These are phyloP conservation scores for Penicillium antarcticum DNA, from an alignment of 495 filamentous ascomycete species.

Conservation along the genomic window DNA sequence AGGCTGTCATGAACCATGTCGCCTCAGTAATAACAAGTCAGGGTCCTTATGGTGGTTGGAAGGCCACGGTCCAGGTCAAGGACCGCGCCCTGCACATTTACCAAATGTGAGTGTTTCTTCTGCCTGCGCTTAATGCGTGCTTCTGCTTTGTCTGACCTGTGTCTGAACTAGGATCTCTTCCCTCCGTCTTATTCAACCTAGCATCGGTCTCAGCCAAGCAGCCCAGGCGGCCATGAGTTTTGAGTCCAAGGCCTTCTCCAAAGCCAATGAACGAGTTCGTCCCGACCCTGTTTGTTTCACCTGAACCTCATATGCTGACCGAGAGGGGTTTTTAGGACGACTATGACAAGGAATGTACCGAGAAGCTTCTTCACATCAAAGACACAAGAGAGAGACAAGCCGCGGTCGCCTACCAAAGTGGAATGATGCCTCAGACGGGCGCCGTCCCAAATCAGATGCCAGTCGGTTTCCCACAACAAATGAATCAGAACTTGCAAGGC, in stretches of 20 bases:
- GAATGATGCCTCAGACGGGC: slow-evolving; percentile 44
- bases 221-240: slow-evolving; percentile 47
- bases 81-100: slow-evolving; percentile 39
- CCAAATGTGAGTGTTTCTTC: slow-evolving; percentile 43
- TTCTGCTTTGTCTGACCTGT: slow-evolving; percentile 1
- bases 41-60: slow-evolving; percentile 44
- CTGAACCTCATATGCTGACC: no score
- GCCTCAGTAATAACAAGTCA: slow-evolving; percentile 34
- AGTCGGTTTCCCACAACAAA: slow-evolving; percentile 46
- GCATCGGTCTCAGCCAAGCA: slow-evolving; percentile 36
- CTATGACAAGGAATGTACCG: slow-evolving; percentile 47
- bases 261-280: slow-evolving; percentile 43
- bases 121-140: slow-evolving; percentile 2
- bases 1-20: slow-evolving; percentile 37
- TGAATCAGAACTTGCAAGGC: slow-evolving; percentile 51
- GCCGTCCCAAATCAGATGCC: slow-evolving; percentile 38
- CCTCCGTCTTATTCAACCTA: slow-evolving; percentile 49
- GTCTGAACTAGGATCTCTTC: slow-evolving; percentile 39
- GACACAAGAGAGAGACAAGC: slow-evolving; percentile 46
- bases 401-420: slow-evolving; percentile 38
- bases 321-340: slow-evolving; percentile 23
- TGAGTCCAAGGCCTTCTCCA: slow-evolving; percentile 46
- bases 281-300: neutral
- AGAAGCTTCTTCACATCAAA: slow-evolving; percentile 48
- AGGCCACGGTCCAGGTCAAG: slow-evolving; percentile 38